Evolutionary conservation across 305 asterid species (phyloP).

Genomic region (Fraxinus baroniana): DNA sequence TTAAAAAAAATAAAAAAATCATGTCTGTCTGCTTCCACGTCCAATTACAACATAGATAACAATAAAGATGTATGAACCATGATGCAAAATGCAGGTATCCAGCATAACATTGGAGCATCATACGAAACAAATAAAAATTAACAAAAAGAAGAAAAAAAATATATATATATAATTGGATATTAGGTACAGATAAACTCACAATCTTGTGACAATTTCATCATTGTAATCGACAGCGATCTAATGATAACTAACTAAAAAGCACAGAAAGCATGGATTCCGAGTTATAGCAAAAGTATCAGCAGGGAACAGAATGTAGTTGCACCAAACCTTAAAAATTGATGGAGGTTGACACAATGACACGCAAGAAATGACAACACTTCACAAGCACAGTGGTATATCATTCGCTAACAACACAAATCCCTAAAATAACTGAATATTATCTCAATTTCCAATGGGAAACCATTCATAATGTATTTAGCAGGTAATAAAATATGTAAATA

Average conservation of each 20-base stretch:
- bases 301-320: neutral
- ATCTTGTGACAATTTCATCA: neutral
- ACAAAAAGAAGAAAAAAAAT: neutral
- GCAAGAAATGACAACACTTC: neutral
- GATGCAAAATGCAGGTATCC: neutral
- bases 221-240: neutral
- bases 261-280: neutral
- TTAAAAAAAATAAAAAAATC: too few species aligned
- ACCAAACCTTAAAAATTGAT: neutral
- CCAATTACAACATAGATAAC: neutral
- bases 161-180: neutral
- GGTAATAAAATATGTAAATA: neutral
- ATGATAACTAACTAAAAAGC: neutral
- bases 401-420: neutral
- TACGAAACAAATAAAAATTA: neutral
- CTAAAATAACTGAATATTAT: neutral
- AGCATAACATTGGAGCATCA: neutral
- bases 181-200: neutral
- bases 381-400: neutral
- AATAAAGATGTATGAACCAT: neutral
- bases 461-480: neutral
- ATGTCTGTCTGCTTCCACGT: too few species aligned
- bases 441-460: neutral
- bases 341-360: neutral
- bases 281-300: neutral